These are phyloP conservation scores for Trypethelium eluteriae DNA, from an alignment of 495 filamentous ascomycete species.

Conservation along the genomic window DNA sequence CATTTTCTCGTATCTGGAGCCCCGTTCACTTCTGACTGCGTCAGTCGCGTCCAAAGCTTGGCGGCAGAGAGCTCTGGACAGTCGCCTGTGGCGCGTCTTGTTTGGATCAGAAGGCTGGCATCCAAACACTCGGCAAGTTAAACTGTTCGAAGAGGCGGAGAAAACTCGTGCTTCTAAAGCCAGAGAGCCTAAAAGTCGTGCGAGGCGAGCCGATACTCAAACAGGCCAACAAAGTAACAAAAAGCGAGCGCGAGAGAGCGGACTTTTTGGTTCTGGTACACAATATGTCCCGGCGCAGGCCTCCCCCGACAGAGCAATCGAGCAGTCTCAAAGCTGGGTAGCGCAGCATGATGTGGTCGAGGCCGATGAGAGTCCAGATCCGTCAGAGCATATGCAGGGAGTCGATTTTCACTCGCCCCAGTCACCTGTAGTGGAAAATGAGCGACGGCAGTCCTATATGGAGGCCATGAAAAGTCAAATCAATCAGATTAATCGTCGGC, in stretches of 20 bases:
- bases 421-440: neutral
- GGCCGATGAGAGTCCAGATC: conserved; percentile 35
- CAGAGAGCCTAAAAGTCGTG: conserved; percentile 37
- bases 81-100: conserved; percentile 74
- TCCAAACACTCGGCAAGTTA: conserved; percentile 57
- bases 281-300: conserved; percentile 20
- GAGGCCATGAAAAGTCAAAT: conserved; percentile 11
- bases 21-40: conserved; percentile 65
- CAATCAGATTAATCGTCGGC: conserved; percentile 7
- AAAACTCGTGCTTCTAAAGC: conserved; percentile 37
- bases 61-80: conserved; percentile 73
- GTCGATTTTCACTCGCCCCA: conserved; percentile 4
- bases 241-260: conserved; percentile 44
- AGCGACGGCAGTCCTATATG: neutral
- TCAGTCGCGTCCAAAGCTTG: conserved; percentile 72
- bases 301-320: conserved; percentile 23
- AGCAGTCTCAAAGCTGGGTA: conserved; percentile 27
- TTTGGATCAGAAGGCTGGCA: conserved; percentile 83
- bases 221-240: conserved; percentile 45
- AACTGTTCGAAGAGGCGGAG: conserved; percentile 56
- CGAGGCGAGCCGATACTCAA: conserved; percentile 42
- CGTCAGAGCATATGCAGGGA: conserved; percentile 10
- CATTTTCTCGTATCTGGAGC: conserved; percentile 77
- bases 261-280: conserved; percentile 36
- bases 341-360: conserved; percentile 38